Conservation (phyloP, 257 asterid genomes). For the Eustoma russellianum region DNA sequence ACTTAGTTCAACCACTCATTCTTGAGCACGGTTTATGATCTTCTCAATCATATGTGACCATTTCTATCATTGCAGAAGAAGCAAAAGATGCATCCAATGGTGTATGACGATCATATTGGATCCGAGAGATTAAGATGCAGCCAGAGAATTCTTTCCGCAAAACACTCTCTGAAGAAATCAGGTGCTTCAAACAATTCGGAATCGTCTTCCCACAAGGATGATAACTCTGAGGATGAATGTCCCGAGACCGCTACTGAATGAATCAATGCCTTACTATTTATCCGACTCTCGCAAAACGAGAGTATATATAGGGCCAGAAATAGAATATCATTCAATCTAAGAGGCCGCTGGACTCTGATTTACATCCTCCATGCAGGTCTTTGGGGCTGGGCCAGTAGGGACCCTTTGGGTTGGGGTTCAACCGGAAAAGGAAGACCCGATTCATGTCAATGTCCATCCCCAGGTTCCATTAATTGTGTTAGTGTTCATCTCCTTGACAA, state of each 20-base stretch:
- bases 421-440: constrained; percentile 42
- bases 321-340: too few relatives aligned
- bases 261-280: constrained; percentile 3
- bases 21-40: constrained; percentile 7
- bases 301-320: constrained; percentile 10
- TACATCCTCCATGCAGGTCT: too few relatives aligned
- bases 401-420: too few relatives aligned
- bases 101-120: constrained; percentile 53
- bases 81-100: constrained; percentile 78
- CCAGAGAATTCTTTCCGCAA: constrained; percentile 47
- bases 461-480: constrained; percentile 32
- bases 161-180: constrained; percentile 35
- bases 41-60: constrained; percentile 34
- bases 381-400: too few relatives aligned
- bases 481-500: constrained; percentile 29
- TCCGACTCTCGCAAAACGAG: constrained; percentile 1
- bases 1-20: neutral
- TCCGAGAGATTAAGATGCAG: constrained; percentile 61
- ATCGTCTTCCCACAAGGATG: constrained; percentile 12
- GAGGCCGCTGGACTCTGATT: too few relatives aligned
- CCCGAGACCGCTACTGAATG: constrained; percentile 31
- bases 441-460: constrained; percentile 30
- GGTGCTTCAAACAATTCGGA: neutral
- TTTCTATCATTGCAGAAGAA: constrained; percentile 43
- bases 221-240: constrained; percentile 15